A percentile compares a stretch with the other conserved stretches of the same genome.
These are phyloP conservation scores for Cinnamomum micranthum DNA, from an alignment of 164 flowering plant genomes.

Conservation along the genomic window DNA sequence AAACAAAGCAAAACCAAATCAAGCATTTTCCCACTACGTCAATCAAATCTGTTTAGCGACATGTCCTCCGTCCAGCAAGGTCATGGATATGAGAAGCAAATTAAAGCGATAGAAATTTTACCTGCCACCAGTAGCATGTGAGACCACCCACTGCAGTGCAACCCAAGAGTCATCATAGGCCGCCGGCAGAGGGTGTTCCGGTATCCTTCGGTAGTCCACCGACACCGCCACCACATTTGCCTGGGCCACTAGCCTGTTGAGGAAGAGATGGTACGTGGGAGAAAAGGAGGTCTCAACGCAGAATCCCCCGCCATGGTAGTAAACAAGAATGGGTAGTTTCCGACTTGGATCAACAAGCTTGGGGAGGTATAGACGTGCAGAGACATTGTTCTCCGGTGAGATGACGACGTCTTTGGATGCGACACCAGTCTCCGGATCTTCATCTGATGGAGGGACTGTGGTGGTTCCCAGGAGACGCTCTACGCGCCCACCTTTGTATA, in stretches of 20 bases:
- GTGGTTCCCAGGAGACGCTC: conserved; percentile 23
- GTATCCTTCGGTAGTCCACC: conserved; percentile 8
- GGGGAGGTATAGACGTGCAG: conserved; percentile 39
- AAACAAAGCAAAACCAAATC: too few species aligned
- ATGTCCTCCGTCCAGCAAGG: too few species aligned
- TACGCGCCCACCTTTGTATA: conserved; percentile 43
- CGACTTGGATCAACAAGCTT: conserved; percentile 1
- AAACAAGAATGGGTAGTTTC: conserved; percentile 4
- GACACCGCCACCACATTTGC: background rate
- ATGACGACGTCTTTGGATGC: conserved; percentile 43
- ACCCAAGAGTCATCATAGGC: conserved; percentile 5
- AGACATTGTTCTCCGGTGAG: conserved; percentile 13
- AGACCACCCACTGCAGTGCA: conserved; percentile 4
- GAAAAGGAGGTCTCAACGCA: conserved; percentile 1
- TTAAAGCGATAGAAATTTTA: background rate
- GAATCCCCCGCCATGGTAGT: conserved; percentile 11
- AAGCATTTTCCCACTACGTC: too few species aligned
- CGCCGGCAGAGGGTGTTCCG: conserved; percentile 9
- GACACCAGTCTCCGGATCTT: conserved; percentile 33
- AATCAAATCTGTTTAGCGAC: too few species aligned
- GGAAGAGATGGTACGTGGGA: background rate
- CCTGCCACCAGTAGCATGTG: background rate
- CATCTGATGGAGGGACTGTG: conserved; percentile 20
- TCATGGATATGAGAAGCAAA: too few species aligned
- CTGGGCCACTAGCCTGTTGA: background rate